Conservation (phyloP, 257 asterid species). For the Salvia miltiorrhiza region DNA sequence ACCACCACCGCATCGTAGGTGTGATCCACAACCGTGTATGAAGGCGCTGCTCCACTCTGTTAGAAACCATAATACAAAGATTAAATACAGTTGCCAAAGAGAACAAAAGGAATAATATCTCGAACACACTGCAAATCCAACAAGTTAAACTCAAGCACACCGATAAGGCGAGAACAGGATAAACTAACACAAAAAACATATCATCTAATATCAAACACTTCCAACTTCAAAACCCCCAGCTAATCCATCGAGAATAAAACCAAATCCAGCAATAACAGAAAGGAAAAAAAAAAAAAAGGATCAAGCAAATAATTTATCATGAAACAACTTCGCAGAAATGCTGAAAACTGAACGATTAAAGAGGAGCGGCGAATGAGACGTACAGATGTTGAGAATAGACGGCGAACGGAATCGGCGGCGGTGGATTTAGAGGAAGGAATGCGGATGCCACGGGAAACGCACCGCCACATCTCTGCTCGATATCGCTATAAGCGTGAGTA, state of each 20-base stretch:
- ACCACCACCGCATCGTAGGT: constrained; percentile 98
- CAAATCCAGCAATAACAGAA: constrained; percentile 16
- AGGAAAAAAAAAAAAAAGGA: too few species aligned
- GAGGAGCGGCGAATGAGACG: constrained; percentile 2
- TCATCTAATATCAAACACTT: not conserved
- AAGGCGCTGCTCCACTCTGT: constrained; percentile 65
- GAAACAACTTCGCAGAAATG: not conserved
- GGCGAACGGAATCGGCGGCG: constrained; percentile 52
- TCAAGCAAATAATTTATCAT: not conserved
- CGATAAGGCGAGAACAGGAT: not conserved
- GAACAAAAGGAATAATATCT: not conserved
- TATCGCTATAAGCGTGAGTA: not conserved
- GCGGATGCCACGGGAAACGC: constrained; percentile 82
- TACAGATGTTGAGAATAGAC: constrained; percentile 71
- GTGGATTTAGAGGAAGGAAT: constrained; percentile 47
- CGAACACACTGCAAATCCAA: constrained; percentile 3
- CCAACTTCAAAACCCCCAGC: not conserved
- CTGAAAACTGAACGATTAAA: not conserved
- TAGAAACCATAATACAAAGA: not conserved
- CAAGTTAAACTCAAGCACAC: not conserved
- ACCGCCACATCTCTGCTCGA: constrained; percentile 77
- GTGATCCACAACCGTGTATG: constrained; percentile 93
- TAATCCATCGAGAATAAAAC: constrained; percentile 3
- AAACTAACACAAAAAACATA: not conserved
- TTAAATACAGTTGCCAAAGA: not conserved